Conservation (phyloP, 352 stramenopile species). For the Globisporangium ultimum region DNA sequence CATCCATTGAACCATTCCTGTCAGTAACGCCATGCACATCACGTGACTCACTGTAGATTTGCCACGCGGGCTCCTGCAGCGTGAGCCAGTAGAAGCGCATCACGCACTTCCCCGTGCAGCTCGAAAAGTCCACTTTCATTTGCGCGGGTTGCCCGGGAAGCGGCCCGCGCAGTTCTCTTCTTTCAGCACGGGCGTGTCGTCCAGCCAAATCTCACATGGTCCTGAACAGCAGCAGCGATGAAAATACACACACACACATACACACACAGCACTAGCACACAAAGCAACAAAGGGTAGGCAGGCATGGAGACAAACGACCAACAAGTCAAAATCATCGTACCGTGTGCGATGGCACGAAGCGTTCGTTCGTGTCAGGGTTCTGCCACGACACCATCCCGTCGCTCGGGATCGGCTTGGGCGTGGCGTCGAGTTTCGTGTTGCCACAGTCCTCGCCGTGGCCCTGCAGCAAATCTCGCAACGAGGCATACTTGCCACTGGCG, state of each 20-base stretch:
- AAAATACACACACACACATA: no score
- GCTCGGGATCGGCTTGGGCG: conserved; percentile 34
- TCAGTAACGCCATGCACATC: not conserved
- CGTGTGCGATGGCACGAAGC: conserved; percentile 47
- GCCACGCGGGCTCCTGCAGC: conserved; percentile 1
- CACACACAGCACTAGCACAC: not conserved
- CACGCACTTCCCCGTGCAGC: not conserved
- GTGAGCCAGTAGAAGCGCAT: conserved; percentile 19
- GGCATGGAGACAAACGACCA: not conserved
- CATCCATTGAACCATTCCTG: no score
- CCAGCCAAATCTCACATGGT: conserved; percentile 58
- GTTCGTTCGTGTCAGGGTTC: conserved; percentile 41
- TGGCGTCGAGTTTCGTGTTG: conserved; percentile 32
- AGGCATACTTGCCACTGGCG: conserved; percentile 27
- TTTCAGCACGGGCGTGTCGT: conserved; percentile 39
- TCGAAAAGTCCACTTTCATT: conserved; percentile 1
- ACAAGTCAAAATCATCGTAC: not conserved
- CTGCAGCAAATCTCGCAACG: conserved; percentile 40
- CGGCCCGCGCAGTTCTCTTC: conserved; percentile 37
- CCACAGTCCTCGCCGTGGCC: conserved; percentile 31
- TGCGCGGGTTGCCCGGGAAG: not conserved
- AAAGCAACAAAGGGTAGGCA: not conserved
- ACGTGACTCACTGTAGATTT: not conserved
- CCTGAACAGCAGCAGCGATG: conserved; percentile 18
- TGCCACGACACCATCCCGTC: conserved; percentile 41